Evolutionary conservation across 78 protist genomes (phyloP).

Genomic region (Polysphondylium violaceum): DNA sequence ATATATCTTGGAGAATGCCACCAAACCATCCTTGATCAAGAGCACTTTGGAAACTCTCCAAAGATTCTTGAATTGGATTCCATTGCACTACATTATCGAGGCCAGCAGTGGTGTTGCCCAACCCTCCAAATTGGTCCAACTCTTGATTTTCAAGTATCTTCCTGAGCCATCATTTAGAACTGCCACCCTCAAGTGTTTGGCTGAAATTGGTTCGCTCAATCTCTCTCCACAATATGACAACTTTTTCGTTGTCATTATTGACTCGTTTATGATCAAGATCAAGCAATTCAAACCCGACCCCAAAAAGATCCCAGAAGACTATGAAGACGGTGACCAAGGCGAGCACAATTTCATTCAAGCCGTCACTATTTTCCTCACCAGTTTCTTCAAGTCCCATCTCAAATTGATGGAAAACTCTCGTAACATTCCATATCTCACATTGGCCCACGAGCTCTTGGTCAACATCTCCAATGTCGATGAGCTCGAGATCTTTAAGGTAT

Average conservation of each 20-base stretch:
- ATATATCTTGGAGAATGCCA: conserved; percentile 79
- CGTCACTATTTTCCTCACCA: conserved; percentile 88
- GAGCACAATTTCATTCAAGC: conserved; percentile 89
- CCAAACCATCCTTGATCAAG: conserved; percentile 77
- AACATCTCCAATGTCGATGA: conserved; percentile 94
- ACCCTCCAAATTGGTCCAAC: conserved; percentile 41
- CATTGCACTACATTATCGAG: conserved; percentile 96
- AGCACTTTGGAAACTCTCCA: conserved; percentile 90
- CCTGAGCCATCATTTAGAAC: conserved; percentile 83
- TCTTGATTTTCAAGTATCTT: conserved; percentile 78
- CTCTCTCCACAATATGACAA: conserved; percentile 44
- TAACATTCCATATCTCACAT: conserved; percentile 41
- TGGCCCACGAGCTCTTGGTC: conserved; percentile 83
- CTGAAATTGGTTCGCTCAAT: conserved; percentile 90
- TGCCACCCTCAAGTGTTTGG: conserved; percentile 90
- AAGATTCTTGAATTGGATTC: conserved; percentile 97
- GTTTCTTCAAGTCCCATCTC: conserved; percentile 89
- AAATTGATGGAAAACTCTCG: conserved; percentile 80
- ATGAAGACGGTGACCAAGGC: conserved; percentile 33
- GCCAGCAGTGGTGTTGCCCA: conserved; percentile 58
- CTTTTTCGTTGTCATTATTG: conserved; percentile 39
- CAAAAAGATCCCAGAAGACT: conserved; percentile 77
- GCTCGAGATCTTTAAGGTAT: conserved; percentile 95
- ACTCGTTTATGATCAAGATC: conserved; percentile 58
- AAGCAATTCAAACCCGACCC: conserved; percentile 49